These are phyloP conservation scores for Phanerochaete sordida DNA, from an alignment of 768 basidiomycete species.

Conservation along the genomic window DNA sequence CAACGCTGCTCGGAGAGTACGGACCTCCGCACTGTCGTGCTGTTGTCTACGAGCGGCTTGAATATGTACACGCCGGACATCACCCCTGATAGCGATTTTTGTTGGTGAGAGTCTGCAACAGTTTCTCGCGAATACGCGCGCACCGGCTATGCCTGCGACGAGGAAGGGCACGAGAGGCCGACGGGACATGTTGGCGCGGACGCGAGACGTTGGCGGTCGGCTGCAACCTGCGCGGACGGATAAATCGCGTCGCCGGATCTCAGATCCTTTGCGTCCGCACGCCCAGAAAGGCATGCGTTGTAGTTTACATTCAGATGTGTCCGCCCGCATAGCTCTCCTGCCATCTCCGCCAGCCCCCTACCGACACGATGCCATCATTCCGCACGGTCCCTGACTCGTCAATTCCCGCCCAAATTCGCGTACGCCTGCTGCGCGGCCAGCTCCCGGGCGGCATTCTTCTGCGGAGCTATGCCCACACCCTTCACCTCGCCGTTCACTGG, in stretches of 20 bases:
- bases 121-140: not conserved
- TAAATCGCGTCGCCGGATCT: conserved; percentile 4
- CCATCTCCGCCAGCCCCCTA: not conserved
- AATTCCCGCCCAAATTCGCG: conserved; percentile 19
- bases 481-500: conserved; percentile 45
- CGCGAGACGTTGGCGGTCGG: conserved; percentile 5
- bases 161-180: conserved; percentile 47
- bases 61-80: conserved; percentile 67
- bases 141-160: conserved; percentile 60
- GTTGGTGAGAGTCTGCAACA: not conserved
- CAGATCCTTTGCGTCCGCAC: not conserved
- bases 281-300: conserved; percentile 11
- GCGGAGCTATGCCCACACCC: conserved; percentile 42
- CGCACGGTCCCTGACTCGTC: not conserved
- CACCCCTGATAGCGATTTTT: conserved; percentile 42
- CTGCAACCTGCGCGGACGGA: not conserved
- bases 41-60: conserved; percentile 40
- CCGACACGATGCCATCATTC: not conserved
- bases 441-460: conserved; percentile 36
- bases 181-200: conserved; percentile 20
- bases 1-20: not conserved
- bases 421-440: conserved; percentile 28
- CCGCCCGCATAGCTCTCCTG: not conserved
- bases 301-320: not conserved
- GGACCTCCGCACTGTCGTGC: not conserved